Evolutionary conservation across 371 early-diverging fungal species (phyloP).

Genomic region (Mortierella sp.): DNA sequence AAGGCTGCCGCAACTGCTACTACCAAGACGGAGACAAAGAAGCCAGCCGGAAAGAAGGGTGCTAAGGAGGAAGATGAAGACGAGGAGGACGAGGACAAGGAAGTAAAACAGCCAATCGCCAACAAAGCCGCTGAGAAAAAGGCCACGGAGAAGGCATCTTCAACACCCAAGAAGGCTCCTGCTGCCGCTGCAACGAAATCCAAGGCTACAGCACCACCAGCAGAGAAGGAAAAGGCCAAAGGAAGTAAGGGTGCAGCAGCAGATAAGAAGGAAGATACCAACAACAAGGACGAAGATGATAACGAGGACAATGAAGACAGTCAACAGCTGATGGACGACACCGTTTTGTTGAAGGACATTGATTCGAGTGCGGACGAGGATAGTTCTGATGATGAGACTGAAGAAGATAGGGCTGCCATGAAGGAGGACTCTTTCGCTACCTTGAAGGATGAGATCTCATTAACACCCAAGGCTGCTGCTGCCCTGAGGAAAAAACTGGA

Average conservation of each 20-base stretch:
- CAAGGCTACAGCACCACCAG: slow-evolving; percentile 8
- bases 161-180: slow-evolving; percentile 37
- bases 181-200: slow-evolving; percentile 12
- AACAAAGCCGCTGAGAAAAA: slow-evolving; percentile 38
- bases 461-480: slow-evolving; percentile 57
- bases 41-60: slow-evolving; percentile 33
- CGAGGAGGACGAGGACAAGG: slow-evolving; percentile 23
- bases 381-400: slow-evolving; percentile 56
- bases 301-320: slow-evolving; percentile 51
- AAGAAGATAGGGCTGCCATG: slow-evolving; percentile 43
- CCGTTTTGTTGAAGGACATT: slow-evolving; percentile 62
- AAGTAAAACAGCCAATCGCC: slow-evolving; percentile 15
- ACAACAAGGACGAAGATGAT: slow-evolving; percentile 39
- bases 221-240: too few relatives aligned
- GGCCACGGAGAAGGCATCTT: slow-evolving; percentile 32
- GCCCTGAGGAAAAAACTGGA: slow-evolving; percentile 53
- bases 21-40: slow-evolving; percentile 33
- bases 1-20: slow-evolving; percentile 29
- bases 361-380: slow-evolving; percentile 59
- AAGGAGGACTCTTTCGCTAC: slow-evolving; percentile 61
- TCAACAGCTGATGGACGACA: slow-evolving; percentile 61
- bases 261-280: slow-evolving; percentile 42
- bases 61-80: slow-evolving; percentile 21
- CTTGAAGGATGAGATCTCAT: slow-evolving; percentile 62
- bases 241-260: slow-evolving; percentile 9